Evolutionary conservation across 768 basidiomycete genomes (phyloP).

Genomic region (Clathrus columnatus): DNA sequence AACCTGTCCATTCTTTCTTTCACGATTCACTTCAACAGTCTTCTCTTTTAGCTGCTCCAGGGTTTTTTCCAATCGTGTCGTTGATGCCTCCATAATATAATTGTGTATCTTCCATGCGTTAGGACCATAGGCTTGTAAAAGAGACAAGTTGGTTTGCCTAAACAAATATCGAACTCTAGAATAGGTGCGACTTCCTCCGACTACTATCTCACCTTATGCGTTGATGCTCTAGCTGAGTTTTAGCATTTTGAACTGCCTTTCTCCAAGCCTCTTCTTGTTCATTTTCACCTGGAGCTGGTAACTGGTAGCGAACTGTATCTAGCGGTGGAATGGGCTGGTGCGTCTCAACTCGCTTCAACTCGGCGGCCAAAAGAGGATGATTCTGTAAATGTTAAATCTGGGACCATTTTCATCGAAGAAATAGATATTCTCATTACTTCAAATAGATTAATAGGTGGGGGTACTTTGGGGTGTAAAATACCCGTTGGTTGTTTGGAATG

Average conservation of each 20-base stretch:
- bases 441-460: conserved; percentile 59
- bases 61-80: conserved; percentile 59
- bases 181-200: neutral
- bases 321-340: conserved; percentile 56
- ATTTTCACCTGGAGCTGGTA: conserved; percentile 55
- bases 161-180: neutral
- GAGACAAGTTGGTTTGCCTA: conserved; percentile 75
- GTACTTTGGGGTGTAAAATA: conserved; percentile 60
- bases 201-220: conserved; percentile 49
- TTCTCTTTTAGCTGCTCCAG: conserved; percentile 72
- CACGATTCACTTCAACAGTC: conserved; percentile 80
- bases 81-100: conserved; percentile 71
- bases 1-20: conserved; percentile 81
- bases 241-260: conserved; percentile 63
- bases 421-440: conserved; percentile 40
- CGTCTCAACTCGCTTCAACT: conserved; percentile 65
- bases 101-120: conserved; percentile 94
- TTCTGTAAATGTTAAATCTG: conserved; percentile 34
- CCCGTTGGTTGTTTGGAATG: conserved; percentile 45
- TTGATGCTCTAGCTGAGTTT: conserved; percentile 81
- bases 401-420: conserved; percentile 6
- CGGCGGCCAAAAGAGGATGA: conserved; percentile 59
- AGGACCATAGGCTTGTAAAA: conserved; percentile 78
- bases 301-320: conserved; percentile 64
- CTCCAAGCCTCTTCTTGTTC: conserved; percentile 74